Conservation (phyloP, 441 rosid genomes). For the Aleurites moluccanus region DNA sequence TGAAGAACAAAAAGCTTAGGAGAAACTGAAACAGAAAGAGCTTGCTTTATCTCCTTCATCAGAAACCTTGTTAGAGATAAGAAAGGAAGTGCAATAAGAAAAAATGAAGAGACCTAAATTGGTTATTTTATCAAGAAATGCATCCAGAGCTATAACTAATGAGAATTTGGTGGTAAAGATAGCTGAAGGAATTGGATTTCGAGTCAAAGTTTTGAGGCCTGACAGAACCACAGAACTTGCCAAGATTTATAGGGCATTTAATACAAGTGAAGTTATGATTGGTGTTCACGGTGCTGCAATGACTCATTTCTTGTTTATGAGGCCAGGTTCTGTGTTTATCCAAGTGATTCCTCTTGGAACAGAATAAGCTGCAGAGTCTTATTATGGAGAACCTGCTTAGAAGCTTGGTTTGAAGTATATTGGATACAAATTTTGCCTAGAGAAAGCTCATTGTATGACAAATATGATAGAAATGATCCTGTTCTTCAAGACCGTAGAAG, state of each 20-base stretch:
- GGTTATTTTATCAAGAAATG: constrained; percentile 66
- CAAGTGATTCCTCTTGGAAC: constrained; percentile 90
- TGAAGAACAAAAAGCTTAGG: constrained; percentile 42
- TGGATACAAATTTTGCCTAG: constrained; percentile 54
- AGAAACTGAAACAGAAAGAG: constrained; percentile 27
- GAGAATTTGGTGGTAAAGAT: constrained; percentile 60
- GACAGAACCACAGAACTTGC: constrained; percentile 62
- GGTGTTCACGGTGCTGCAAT: constrained; percentile 98
- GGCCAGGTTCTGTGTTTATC: constrained; percentile 69
- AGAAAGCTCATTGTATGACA: constrained; percentile 76
- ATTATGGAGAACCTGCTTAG: constrained; percentile 87
- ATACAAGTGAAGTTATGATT: constrained; percentile 81
- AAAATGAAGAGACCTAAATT: constrained; percentile 51
- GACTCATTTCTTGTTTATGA: constrained; percentile 94
- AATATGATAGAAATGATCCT: constrained; percentile 50
- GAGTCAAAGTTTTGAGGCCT: constrained; percentile 65
- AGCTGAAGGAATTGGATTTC: constrained; percentile 67
- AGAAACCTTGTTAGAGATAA: constrained; percentile 13
- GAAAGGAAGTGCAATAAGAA: constrained; percentile 17
- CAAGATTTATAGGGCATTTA: constrained; percentile 56
- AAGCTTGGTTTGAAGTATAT: constrained; percentile 79
- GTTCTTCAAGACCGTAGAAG: constrained; percentile 60
- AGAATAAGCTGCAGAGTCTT: constrained; percentile 89
- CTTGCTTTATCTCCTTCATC: constrained; percentile 25
- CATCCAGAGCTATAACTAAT: constrained; percentile 71